A percentile compares a stretch with the other conserved stretches of the same genome.
phyloP scores from a whole-genome alignment of 176 grass and related monocot genomes.

The Coix lacrymajobi region DNA sequence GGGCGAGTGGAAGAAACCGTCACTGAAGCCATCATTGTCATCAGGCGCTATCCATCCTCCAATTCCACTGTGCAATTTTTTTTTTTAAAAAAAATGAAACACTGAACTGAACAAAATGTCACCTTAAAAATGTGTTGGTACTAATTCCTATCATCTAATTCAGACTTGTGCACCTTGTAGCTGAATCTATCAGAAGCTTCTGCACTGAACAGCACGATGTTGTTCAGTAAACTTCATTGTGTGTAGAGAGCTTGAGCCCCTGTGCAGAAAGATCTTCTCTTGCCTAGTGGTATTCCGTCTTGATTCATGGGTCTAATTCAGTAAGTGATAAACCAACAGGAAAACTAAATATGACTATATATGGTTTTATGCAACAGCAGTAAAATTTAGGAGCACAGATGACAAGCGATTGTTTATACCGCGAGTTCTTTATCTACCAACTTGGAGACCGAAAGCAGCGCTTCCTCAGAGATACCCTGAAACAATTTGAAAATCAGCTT shows the following conservation, averaged over 20 bases:
- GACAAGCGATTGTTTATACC: slow-evolving; percentile 4
- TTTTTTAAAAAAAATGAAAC: too few relatives aligned
- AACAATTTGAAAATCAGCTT: slow-evolving; percentile 14
- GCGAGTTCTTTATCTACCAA: slow-evolving; percentile 22
- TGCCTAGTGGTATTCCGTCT: slow-evolving; percentile 27
- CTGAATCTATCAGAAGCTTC: slow-evolving; percentile 8
- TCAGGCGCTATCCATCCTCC: slow-evolving; percentile 25
- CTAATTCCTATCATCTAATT: neutral
- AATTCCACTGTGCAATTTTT: slow-evolving; percentile 25
- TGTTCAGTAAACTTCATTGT: neutral
- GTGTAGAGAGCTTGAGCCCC: neutral
- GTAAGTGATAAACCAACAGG: neutral
- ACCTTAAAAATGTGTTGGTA: neutral
- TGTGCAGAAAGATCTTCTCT: slow-evolving; percentile 36
- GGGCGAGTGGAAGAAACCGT: neutral
- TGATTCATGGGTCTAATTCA: slow-evolving; percentile 28
- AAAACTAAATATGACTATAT: neutral
- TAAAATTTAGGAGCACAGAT: neutral
- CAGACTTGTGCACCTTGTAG: slow-evolving; percentile 20
- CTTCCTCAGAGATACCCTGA: slow-evolving; percentile 28
- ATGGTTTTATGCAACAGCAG: neutral
- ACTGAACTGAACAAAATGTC: neutral
- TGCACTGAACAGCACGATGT: neutral
- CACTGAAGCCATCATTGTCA: neutral
- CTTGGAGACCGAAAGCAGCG: slow-evolving; percentile 33